Base-by-base conservation (phyloP, 768 basidiomycete species). In the Lactifluus echinatus region DNA sequence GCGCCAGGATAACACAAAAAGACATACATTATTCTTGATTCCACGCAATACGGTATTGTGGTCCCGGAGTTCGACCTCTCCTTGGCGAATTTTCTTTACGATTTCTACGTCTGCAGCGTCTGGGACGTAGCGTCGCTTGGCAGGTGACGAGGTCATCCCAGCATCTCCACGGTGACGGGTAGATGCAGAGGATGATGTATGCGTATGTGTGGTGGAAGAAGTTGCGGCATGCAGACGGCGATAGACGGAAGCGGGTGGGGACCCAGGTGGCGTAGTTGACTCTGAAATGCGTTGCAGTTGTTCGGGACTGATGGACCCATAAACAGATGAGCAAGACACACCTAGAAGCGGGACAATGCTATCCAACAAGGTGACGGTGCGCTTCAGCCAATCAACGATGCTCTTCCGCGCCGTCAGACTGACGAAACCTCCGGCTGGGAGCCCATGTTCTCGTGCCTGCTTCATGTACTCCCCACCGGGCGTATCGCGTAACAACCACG, bases 391-490 rank as follows among this genome's bases (percentile, higher is more conserved):
- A 50, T 94, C 93, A 34, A 90, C 82, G 0, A 95, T 83, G 44
- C 76, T 77, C 73, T 89, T 91, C 60, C 93, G 75, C 71, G 96
- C 93, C 2, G 91, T 90, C 33, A 92, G 82, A 63, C 87, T 84
- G 37, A 97, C 90, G 67, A 92, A 81, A 8, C 86, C 85, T 37
- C 83, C 78, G 2, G 81, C 75, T 2, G 53, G 57, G 29, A 93
- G 72, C 1, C 89, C 87, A 42, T 77, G 77, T 65, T 88, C 87
- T 53, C 89, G 76, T 2, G 86, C 85, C 64, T 88, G 84, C 67
- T 85, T 87, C 81, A 95, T 83, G 72, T 98, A 98, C 62, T 94
- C 91, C 15, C 86, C 88, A 29, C 83, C 82, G 0, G 82, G 75
- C 0, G 82, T 80, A 67, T 90, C 88, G 45, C 81, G 75, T 31